Evolutionary conservation across 2,329 filamentous ascomycete species (phyloP).

Genomic region (Periconia sp.): DNA sequence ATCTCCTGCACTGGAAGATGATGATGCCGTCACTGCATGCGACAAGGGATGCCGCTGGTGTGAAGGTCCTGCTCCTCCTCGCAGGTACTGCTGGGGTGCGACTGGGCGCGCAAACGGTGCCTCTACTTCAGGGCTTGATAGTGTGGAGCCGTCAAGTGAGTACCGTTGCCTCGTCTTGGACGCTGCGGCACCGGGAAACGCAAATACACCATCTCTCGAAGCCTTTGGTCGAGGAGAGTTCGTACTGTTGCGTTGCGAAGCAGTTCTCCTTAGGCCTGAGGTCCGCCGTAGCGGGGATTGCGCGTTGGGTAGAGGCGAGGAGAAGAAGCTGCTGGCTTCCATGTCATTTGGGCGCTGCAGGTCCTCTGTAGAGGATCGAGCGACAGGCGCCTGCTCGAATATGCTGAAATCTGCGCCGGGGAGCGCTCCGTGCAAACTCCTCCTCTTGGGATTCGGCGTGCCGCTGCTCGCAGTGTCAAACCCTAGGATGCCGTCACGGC

Average conservation of each 20-base stretch:
- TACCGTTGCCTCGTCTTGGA: slow-evolving; percentile 71
- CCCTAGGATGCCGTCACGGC: slow-evolving; percentile 89
- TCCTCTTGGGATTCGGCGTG: slow-evolving; percentile 88
- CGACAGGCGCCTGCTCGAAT: slow-evolving; percentile 66
- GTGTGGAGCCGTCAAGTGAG: slow-evolving; percentile 79
- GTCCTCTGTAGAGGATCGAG: slow-evolving; percentile 25
- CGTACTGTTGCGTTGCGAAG: slow-evolving; percentile 77
- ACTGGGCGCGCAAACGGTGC: slow-evolving; percentile 55
- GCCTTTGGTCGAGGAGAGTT: slow-evolving; percentile 46
- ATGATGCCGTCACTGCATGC: slow-evolving; percentile 83
- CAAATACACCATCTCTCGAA: slow-evolving; percentile 54
- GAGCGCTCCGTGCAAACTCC: slow-evolving; percentile 81
- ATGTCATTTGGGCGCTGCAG: slow-evolving; percentile 31
- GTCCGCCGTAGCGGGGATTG: slow-evolving; percentile 50
- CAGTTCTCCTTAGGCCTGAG: slow-evolving; percentile 80
- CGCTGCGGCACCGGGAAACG: slow-evolving; percentile 59
- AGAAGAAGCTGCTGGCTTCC: slow-evolving; percentile 39
- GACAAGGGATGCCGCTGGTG: slow-evolving; percentile 82
- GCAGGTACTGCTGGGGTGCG: slow-evolving; percentile 26
- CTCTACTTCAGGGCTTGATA: slow-evolving; percentile 67
- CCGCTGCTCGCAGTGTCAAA: slow-evolving; percentile 78
- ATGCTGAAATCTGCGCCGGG: slow-evolving; percentile 72
- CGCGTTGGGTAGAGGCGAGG: slow-evolving; percentile 33
- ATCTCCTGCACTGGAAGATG: slow-evolving; percentile 79
- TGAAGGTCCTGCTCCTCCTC: slow-evolving; percentile 25